Percentiles rank a stretch among this genome's conserved stretches.
These are phyloP conservation scores for Backusella morwellensis DNA, from an alignment of 192 early-diverging fungal species.

Conservation along the genomic window DNA sequence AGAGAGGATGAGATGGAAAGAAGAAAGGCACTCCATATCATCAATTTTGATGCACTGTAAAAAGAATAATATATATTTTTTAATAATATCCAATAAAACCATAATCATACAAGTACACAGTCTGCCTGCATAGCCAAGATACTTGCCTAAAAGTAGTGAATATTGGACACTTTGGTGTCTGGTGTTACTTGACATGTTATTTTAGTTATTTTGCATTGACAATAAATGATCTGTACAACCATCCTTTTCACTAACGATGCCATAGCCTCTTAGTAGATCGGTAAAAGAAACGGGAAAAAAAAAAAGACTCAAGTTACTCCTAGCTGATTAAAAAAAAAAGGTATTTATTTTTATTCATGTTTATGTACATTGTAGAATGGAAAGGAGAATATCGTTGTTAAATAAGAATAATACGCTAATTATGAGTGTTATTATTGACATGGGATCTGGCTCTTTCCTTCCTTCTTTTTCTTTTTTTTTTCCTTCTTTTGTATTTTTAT, in stretches of 20 bases:
- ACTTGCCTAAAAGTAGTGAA: no score
- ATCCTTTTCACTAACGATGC: no score
- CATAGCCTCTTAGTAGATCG: no score
- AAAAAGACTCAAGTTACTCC: neutral
- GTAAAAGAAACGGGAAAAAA: neutral
- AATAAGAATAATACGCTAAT: neutral
- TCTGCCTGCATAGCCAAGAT: no score
- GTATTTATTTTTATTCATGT: neutral
- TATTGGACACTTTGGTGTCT: no score
- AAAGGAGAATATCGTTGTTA: neutral
- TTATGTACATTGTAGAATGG: neutral
- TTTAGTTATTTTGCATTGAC: no score
- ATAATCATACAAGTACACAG: no score
- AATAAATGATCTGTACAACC: no score
- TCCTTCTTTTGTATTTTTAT: neutral
- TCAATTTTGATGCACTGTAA: constrained; percentile 92
- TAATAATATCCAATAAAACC: no score
- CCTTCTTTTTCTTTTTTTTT: no score
- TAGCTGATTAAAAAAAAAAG: neutral
- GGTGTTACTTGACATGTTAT: no score
- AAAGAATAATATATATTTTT: neutral
- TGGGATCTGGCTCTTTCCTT: neutral
- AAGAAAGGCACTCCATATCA: constrained; percentile 73
- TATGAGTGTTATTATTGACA: neutral
- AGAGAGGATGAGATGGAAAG: constrained; percentile 81